Conservation (phyloP, 2,329 filamentous ascomycete genomes). For the Aschersonia sp. region DNA sequence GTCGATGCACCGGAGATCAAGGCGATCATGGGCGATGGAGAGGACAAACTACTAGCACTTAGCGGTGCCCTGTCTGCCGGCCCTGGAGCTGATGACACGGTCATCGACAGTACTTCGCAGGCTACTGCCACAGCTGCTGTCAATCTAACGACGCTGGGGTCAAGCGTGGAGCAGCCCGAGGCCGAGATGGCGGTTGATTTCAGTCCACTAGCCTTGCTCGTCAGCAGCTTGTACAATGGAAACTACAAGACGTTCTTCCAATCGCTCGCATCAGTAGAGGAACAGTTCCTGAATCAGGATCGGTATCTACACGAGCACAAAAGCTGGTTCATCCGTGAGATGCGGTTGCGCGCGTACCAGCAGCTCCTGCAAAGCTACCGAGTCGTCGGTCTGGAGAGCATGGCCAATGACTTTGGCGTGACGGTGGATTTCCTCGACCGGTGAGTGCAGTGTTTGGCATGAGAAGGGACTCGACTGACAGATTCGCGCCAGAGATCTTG, state of each 20-base stretch:
- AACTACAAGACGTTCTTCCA: constrained; percentile 92
- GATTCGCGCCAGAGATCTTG: constrained; percentile 54
- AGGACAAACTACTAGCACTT: constrained; percentile 75
- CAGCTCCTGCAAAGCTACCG: constrained; percentile 95
- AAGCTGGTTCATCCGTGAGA: constrained; percentile 95
- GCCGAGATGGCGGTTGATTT: constrained; percentile 79
- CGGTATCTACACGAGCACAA: constrained; percentile 93
- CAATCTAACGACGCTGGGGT: constrained; percentile 75
- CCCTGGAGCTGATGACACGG: constrained; percentile 65
- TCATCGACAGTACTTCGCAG: constrained; percentile 42
- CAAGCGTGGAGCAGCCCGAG: constrained; percentile 57
- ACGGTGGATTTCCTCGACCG: constrained; percentile 92
- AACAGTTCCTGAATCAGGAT: constrained; percentile 85
- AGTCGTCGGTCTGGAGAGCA: constrained; percentile 89
- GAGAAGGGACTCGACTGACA: constrained; percentile 4
- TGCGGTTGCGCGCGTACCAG: constrained; percentile 91
- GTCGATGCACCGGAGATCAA: constrained; percentile 98
- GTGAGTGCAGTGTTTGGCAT: constrained; percentile 33
- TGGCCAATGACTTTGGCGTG: constrained; percentile 94
- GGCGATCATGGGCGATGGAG: constrained; percentile 79
- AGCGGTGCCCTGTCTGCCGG: constrained; percentile 70
- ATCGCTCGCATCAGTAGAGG: constrained; percentile 78
- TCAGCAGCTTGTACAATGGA: constrained; percentile 83
- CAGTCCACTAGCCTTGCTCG: constrained; percentile 70
- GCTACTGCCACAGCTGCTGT: constrained; percentile 47